Evolutionary conservation across 2,329 filamentous ascomycete genomes (phyloP), one percentile per base, ranked within the genome.

Genomic region (Aspergillus oerlinghausenensis): DNA sequence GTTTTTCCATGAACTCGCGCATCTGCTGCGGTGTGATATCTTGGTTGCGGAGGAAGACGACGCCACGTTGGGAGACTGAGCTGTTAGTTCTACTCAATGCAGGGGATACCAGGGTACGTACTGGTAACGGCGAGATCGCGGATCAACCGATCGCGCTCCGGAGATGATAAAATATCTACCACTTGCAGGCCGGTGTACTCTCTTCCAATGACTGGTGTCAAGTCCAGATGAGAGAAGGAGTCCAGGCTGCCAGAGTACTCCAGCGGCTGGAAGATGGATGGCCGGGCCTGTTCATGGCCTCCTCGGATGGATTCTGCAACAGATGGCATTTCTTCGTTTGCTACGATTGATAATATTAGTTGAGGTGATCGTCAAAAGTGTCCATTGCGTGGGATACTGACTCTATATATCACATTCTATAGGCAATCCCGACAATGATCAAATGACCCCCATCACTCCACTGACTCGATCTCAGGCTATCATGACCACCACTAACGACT

Each of bases 11-110:
- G 47, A 82, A 72, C 26, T 78, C 70, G 58, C 84, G 77, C 74
- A 89, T 90, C 64, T 88, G 85, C 3, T 86, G 77, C 79, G 64
- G 79, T 78, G 51, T 88, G 68, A 67, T 77, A 63, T 84, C 75
- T 62, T 90, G 87, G 32, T 82, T 79, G n/a, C 86, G 82, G 70
- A 89, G 87, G 75, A 89, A 88, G 17, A 88, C 84, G 4, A 89
- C 86, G 2, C 86, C 86, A 0, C 87, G 82, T 55, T 83, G 80
- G 0, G 86, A 88, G 62, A 89, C 85, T 87, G 49, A 3, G 32
- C 32, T 6, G 32, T 38, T 1, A 38, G 32, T 17, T 38, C 14
- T 32, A 2, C 11, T 17, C 32, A 2, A 17, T 32, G 11, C 32
- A 3, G 32, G 8, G 3, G 1, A 23, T 17, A 75, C 77, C 71